A percentile compares a stretch with the other conserved stretches of the same genome.
Conservation (phyloP, 2,329 filamentous ascomycete genomes). For the Cytospora piceicola region DNA sequence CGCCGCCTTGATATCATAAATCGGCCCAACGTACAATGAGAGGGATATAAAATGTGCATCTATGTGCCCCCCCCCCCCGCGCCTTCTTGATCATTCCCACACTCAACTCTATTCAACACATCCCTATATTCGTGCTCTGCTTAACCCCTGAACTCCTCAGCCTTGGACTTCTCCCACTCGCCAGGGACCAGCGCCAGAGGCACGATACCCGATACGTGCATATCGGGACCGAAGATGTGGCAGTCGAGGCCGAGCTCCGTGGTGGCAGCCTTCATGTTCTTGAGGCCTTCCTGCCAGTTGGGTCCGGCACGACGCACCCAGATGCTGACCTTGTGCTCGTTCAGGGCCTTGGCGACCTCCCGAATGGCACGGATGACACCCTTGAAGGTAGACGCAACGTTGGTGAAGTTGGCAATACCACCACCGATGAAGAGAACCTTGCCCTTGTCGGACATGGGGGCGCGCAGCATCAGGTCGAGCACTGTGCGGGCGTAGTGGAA, state of each 20-base stretch:
- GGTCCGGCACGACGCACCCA: conserved; percentile 90
- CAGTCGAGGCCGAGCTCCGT: conserved; percentile 83
- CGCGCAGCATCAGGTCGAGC: conserved; percentile 94
- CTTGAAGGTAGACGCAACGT: conserved; percentile 99
- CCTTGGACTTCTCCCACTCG: conserved; percentile 64
- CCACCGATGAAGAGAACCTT: conserved; percentile 99
- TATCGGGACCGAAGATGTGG: conserved; percentile 72
- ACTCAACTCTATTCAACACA: conserved; percentile 26
- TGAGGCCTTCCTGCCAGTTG: conserved; percentile 99
- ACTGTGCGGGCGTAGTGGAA: conserved; percentile 99
- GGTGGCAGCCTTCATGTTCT: conserved; percentile 98
- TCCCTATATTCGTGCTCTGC: conserved; percentile 27
- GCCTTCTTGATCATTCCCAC: conserved; percentile 9
- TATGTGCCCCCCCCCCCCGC: conserved; percentile 20
- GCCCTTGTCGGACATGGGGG: conserved; percentile 81
- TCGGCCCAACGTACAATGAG: conserved; percentile 27
- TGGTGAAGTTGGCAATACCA: conserved; percentile 99
- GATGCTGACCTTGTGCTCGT: conserved; percentile 97
- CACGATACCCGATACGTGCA: conserved; percentile 98
- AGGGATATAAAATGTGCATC: conserved; percentile 32
- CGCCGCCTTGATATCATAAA: conserved; percentile 26
- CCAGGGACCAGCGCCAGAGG: conserved; percentile 79
- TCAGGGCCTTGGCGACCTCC: conserved; percentile 81
- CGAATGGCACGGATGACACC: conserved; percentile 96
- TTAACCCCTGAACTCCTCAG: conserved; percentile 65